phyloP scores from a whole-genome alignment of 2,329 filamentous ascomycete genomes.

The Pseudocercospora macadamiae region DNA sequence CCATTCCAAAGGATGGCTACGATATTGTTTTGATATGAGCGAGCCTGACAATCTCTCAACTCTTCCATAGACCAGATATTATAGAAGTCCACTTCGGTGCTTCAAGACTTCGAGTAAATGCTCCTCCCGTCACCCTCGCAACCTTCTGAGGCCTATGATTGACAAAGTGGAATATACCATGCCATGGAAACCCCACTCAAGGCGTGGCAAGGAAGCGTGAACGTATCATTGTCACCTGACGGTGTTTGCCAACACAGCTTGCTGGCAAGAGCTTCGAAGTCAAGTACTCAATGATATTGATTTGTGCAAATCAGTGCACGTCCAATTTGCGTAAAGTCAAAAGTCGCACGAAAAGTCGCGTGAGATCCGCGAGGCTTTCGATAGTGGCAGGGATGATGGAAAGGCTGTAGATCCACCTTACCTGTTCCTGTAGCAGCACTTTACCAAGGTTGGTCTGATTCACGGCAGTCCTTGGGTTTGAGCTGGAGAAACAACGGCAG shows the following conservation, averaged over 20 bases:
- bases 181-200: too few species aligned
- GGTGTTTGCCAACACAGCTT: too few species aligned
- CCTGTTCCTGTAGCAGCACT: not conserved
- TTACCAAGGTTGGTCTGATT: not conserved
- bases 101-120: too few species aligned
- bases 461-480: not conserved
- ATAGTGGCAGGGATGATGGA: constrained; percentile 1
- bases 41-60: not conserved
- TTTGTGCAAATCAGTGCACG: not conserved
- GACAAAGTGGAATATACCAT: too few species aligned
- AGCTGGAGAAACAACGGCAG: not conserved
- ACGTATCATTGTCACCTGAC: too few species aligned
- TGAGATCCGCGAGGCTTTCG: not conserved
- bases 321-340: not conserved
- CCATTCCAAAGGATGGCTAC: constrained; percentile 70
- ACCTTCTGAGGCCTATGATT: too few species aligned
- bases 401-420: not conserved
- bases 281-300: not conserved
- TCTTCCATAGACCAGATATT: not conserved
- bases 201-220: too few species aligned
- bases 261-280: too few species aligned
- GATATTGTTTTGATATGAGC: constrained; percentile 65
- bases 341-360: constrained; percentile 2
- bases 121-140: too few species aligned
- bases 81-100: not conserved